Evolutionary conservation across 345 rosid species (phyloP).

Genomic region (Rhodamnia rubescens): DNA sequence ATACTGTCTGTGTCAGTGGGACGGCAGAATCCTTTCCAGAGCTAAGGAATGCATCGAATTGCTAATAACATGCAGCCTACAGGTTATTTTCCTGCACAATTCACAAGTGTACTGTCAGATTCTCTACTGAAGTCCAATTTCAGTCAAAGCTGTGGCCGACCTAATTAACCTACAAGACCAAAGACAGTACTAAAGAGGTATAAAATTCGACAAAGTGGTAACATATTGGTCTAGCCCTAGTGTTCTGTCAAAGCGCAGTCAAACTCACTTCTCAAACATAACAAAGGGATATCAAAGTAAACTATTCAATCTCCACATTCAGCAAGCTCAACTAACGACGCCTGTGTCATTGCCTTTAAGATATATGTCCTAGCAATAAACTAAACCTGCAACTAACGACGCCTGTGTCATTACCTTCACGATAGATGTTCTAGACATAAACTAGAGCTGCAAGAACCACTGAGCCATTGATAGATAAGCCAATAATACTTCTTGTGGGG

Average conservation of each 20-base stretch:
- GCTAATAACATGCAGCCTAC: not conserved
- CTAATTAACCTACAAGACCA: not conserved
- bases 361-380: too few relatives aligned
- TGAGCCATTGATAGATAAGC: not conserved
- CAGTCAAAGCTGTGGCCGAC: not conserved
- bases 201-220: not conserved
- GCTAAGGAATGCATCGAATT: not conserved
- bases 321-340: not conserved
- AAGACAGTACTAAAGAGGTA: not conserved
- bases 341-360: too few relatives aligned
- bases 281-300: not conserved
- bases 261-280: not conserved
- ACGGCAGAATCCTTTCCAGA: not conserved
- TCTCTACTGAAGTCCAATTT: not conserved
- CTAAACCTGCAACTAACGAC: too few relatives aligned
- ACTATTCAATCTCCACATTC: not conserved
- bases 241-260: not conserved
- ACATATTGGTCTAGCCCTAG: not conserved
- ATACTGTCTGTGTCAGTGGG: not conserved
- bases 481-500: not conserved
- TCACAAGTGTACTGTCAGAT: not conserved
- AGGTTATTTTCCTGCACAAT: not conserved
- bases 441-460: not conserved
- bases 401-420: not conserved
- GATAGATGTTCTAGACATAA: not conserved